A percentile compares a stretch with the other conserved stretches of the same genome.
Conservation (phyloP, 2,329 filamentous ascomycete species). For the Apiospora saccharicola region DNA sequence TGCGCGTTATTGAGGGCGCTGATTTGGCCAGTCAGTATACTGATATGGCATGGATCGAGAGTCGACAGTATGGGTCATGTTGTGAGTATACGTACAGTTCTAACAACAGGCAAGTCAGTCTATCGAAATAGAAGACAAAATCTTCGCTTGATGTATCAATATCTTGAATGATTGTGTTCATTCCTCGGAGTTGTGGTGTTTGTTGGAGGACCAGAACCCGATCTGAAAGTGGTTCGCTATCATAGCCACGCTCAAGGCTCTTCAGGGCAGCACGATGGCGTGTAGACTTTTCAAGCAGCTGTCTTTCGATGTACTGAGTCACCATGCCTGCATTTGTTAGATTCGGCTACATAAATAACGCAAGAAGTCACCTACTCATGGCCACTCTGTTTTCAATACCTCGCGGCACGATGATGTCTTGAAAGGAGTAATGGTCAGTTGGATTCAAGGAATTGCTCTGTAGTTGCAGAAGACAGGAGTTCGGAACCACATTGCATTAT, state of each 20-base stretch:
- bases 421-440: conserved; percentile 23
- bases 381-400: conserved; percentile 95
- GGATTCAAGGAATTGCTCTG: conserved; percentile 20
- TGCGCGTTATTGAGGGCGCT: conserved; percentile 80
- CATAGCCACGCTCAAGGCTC: conserved; percentile 75
- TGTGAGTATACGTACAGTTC: conserved; percentile 65
- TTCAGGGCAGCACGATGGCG: conserved; percentile 82
- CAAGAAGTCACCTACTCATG: conserved; percentile 64
- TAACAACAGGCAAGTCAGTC: conserved; percentile 82
- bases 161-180: conserved; percentile 90
- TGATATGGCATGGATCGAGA: background rate
- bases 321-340: conserved; percentile 74
- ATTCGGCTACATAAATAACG: background rate
- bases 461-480: background rate
- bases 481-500: background rate
- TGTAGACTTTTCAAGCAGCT: conserved; percentile 83
- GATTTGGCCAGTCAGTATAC: conserved; percentile 18
- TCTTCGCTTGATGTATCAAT: conserved; percentile 82
- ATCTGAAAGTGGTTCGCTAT: conserved; percentile 74
- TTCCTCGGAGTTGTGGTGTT: conserved; percentile 82
- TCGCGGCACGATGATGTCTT: conserved; percentile 91
- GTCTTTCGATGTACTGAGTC: conserved; percentile 89
- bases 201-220: conserved; percentile 78
- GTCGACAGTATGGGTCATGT: background rate
- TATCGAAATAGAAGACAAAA: conserved; percentile 97